phyloP scores from a whole-genome alignment of 495 filamentous ascomycete species.

The Hypoxylon crocopeplum region DNA sequence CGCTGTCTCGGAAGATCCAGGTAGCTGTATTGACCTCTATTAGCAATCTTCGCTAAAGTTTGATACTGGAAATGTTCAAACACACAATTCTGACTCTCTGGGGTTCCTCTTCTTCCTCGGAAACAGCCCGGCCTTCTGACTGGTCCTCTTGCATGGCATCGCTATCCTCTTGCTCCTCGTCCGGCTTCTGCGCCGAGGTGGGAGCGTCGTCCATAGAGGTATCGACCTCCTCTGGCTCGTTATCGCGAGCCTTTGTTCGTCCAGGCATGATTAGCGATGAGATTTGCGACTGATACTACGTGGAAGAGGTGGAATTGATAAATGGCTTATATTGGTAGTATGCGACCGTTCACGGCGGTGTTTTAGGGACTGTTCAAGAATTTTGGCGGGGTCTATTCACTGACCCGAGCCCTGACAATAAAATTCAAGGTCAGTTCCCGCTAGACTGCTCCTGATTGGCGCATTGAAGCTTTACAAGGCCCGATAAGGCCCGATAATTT shows the following conservation, averaged over 20 bases:
- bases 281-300: no score
- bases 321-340: neutral
- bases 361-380: slow-evolving; percentile 13
- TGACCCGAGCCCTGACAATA: slow-evolving; percentile 22
- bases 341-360: no score
- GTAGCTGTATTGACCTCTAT: slow-evolving; percentile 57
- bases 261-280: slow-evolving; percentile 39
- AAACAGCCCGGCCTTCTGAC: slow-evolving; percentile 45
- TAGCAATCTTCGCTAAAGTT: neutral
- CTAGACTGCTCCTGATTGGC: slow-evolving; percentile 5
- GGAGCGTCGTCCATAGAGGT: slow-evolving; percentile 63
- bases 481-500: neutral
- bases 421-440: slow-evolving; percentile 18
- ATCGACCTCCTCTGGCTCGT: slow-evolving; percentile 45
- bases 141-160: slow-evolving; percentile 52
- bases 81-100: slow-evolving; percentile 65
- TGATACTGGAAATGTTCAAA: slow-evolving; percentile 11
- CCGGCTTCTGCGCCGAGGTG: slow-evolving; percentile 37
- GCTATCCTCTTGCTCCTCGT: slow-evolving; percentile 39
- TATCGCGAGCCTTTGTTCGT: slow-evolving; percentile 40
- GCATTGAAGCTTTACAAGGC: no score
- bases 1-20: slow-evolving; percentile 72
- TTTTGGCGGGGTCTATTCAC: slow-evolving; percentile 23
- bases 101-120: slow-evolving; percentile 53
- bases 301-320: neutral